Conservation (phyloP, 2,329 filamentous ascomycete species). For the Hansfordia pulvinata region DNA sequence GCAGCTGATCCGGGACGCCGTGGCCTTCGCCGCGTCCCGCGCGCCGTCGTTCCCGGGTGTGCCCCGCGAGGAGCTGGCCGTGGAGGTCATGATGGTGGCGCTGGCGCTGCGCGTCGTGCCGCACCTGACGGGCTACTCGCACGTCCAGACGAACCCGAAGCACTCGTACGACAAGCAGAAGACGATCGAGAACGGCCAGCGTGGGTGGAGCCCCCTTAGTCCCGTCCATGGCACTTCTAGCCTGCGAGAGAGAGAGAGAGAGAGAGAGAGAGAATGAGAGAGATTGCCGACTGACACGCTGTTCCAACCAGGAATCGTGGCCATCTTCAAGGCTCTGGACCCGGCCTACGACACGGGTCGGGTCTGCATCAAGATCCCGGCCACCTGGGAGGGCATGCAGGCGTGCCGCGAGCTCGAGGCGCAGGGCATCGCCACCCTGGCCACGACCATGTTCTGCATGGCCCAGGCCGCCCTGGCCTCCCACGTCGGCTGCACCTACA, state of each 20-base stretch:
- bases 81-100: slow-evolving; percentile 43
- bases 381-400: slow-evolving; percentile 49
- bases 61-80: slow-evolving; percentile 31
- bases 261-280: too few relatives aligned
- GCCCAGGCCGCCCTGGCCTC: slow-evolving; percentile 45
- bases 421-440: slow-evolving; percentile 41
- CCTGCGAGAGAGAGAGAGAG: neutral
- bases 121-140: slow-evolving; percentile 35
- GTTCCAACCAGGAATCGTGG: slow-evolving; percentile 39
- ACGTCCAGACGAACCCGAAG: slow-evolving; percentile 47
- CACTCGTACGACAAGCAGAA: slow-evolving; percentile 34
- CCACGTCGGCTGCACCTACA: slow-evolving; percentile 43
- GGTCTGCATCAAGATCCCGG: slow-evolving; percentile 49
- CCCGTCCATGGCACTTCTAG: neutral
- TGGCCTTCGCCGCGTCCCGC: slow-evolving; percentile 18
- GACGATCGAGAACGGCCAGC: slow-evolving; percentile 33
- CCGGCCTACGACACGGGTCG: slow-evolving; percentile 29
- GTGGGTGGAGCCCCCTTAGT: slow-evolving; percentile 19
- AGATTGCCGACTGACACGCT: too few relatives aligned
- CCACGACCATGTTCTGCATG: slow-evolving; percentile 49
- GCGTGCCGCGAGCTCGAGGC: slow-evolving; percentile 40
- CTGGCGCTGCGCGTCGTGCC: slow-evolving; percentile 36
- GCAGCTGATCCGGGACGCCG: slow-evolving; percentile 21
- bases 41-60: slow-evolving; percentile 18
- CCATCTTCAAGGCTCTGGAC: slow-evolving; percentile 28